Evolutionary conservation across 345 rosid species (phyloP), one percentile per base, ranked within the genome.

Genomic region (Laguncularia racemosa): DNA sequence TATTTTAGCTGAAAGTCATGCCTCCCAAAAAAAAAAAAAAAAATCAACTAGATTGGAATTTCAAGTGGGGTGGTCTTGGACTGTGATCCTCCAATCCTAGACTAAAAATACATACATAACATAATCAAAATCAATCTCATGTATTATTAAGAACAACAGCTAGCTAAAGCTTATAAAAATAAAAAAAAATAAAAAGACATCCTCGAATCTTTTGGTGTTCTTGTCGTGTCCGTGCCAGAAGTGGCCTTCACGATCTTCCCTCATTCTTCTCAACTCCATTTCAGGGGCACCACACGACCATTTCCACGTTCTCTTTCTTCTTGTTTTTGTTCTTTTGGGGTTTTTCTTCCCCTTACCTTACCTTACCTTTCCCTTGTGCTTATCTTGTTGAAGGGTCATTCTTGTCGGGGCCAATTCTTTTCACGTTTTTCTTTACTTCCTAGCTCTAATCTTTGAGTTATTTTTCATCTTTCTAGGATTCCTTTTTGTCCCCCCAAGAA

Each of bases 251-350:
- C 67, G 60, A 26, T 63, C 68, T 49, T 13, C 54, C 16, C 26
- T 45, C 14, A 14, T 14, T 0, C 44, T 23, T 44, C 16, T 3
- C 33, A 49, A 20, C 38, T 48, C 13, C 55, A 50, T 45, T 55
- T 55, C 21, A 60, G 71, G 61, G 50, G 60, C 70, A 67, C 64
- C 65, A 23, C 65, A 60, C 16, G 55, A 67, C 71, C 45, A 2
- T 40, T 67, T 67, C 65, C 53, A 53, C 53, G 46, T 47, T 20
- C 16, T 33, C 44, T 49, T 56, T 48, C 64, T 28, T 45, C 18
- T 12, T 17, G 18, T 20, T 40, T 12, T 47, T 48, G 44, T 40
- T 61, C 12, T 51, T 19, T 16, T 38, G n/a, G 20, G 40, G 49
- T 44, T 14, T 0, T 10, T 28, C 9, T n/a, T n/a, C n/a, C n/a